A percentile compares a stretch with the other conserved stretches of the same genome.
phyloP scores from a whole-genome alignment of 2,329 filamentous ascomycete genomes.

The Xylariales sp. region DNA sequence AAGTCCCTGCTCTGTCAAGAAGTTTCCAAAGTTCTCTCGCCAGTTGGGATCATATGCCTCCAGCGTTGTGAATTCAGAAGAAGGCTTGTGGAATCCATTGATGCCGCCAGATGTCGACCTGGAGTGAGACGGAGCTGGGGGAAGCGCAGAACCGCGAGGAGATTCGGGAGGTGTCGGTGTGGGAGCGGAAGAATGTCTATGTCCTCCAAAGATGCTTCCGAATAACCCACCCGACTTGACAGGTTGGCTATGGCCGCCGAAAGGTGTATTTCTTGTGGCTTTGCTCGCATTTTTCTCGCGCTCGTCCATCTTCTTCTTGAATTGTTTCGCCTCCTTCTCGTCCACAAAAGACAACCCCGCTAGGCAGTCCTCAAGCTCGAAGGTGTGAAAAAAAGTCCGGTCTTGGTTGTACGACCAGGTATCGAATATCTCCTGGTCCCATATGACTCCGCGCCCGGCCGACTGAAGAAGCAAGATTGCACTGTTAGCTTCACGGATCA shows the following conservation, averaged over 20 bases:
- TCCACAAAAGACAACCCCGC: slow-evolving; percentile 90
- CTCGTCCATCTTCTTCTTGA: slow-evolving; percentile 96
- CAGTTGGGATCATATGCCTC: slow-evolving; percentile 62
- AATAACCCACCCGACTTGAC: slow-evolving; percentile 44
- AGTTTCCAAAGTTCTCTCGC: slow-evolving; percentile 62
- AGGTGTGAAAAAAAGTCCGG: slow-evolving; percentile 94
- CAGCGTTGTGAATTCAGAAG: slow-evolving; percentile 56
- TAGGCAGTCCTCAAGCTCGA: slow-evolving; percentile 89
- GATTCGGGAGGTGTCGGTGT: slow-evolving; percentile 57
- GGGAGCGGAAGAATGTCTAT: slow-evolving; percentile 55
- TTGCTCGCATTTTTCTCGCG: slow-evolving; percentile 94
- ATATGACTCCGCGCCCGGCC: slow-evolving; percentile 78
- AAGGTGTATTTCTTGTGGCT: slow-evolving; percentile 74
- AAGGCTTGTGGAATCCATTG: slow-evolving; percentile 35
- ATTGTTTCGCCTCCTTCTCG: slow-evolving; percentile 95
- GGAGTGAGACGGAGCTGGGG: slow-evolving; percentile 25
- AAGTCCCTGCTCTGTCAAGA: slow-evolving; percentile 57
- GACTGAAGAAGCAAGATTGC: slow-evolving; percentile 50
- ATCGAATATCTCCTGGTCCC: slow-evolving; percentile 98
- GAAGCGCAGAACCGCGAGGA: slow-evolving; percentile 32
- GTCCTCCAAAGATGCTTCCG: slow-evolving; percentile 58
- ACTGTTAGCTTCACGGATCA: slow-evolving; percentile 2
- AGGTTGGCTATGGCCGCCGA: slow-evolving; percentile 50
- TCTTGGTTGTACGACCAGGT: slow-evolving; percentile 94
- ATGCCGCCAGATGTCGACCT: slow-evolving; percentile 38